Evolutionary conservation across 1,284 basidiomycete genomes (phyloP).

Genomic region (Waitea zeae): DNA sequence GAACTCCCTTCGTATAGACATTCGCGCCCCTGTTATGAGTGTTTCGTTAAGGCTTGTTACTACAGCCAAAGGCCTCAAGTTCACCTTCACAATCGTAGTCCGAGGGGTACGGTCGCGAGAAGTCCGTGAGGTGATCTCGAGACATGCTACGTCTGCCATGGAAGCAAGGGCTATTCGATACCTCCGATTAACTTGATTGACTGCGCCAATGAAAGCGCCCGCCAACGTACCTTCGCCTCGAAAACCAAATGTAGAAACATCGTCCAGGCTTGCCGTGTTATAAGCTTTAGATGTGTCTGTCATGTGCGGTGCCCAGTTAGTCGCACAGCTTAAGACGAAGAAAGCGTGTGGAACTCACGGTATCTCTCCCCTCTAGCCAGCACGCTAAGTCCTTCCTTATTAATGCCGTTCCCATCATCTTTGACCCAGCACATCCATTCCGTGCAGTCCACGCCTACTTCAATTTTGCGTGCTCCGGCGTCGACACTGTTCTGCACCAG

Average conservation of each 20-base stretch:
- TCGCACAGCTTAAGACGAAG: background rate
- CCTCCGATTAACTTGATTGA: background rate
- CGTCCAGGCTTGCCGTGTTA: slow-evolving; percentile 24
- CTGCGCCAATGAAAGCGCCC: background rate
- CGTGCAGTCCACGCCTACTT: slow-evolving; percentile 47
- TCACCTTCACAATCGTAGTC: slow-evolving; percentile 63
- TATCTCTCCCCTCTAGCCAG: slow-evolving; percentile 39
- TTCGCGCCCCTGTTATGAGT: slow-evolving; percentile 32
- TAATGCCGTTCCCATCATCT: slow-evolving; percentile 71
- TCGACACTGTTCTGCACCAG: slow-evolving; percentile 76
- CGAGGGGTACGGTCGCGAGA: slow-evolving; percentile 36
- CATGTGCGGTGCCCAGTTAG: background rate
- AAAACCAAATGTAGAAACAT: slow-evolving; percentile 64
- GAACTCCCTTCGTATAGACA: slow-evolving; percentile 56
- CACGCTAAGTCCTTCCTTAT: slow-evolving; percentile 31
- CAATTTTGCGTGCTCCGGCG: slow-evolving; percentile 40
- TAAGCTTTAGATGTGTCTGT: slow-evolving; percentile 63
- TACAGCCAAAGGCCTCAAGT: slow-evolving; percentile 5
- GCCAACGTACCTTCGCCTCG: slow-evolving; percentile 63
- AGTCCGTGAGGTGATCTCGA: slow-evolving; percentile 67
- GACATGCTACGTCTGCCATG: slow-evolving; percentile 51
- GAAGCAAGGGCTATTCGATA: slow-evolving; percentile 58
- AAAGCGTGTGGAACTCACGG: slow-evolving; percentile 23
- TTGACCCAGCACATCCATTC: slow-evolving; percentile 69
- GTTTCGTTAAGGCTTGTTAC: slow-evolving; percentile 4